Percentiles rank a stretch among this genome's conserved stretches.
These are phyloP conservation scores for Maudiozyma saulgeensis DNA, from an alignment of 805 yeast species.

Conservation along the genomic window DNA sequence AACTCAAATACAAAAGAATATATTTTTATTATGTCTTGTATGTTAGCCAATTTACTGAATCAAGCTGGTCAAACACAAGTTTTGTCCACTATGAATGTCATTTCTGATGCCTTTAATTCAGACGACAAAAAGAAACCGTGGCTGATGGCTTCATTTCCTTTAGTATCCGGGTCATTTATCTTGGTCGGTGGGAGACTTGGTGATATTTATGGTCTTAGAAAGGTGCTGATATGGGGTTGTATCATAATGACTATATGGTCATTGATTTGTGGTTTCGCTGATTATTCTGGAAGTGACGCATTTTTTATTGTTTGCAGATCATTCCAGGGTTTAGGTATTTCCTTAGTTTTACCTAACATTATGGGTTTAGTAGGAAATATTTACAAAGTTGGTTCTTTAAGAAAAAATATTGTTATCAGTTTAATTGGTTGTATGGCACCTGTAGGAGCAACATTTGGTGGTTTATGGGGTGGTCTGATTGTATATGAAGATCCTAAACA, in stretches of 20 bases:
- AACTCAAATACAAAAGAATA: slow-evolving; percentile 15
- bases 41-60: slow-evolving; percentile 32
- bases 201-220: slow-evolving; percentile 57
- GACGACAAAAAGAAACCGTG: slow-evolving; percentile 37
- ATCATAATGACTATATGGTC: slow-evolving; percentile 48
- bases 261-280: slow-evolving; percentile 48
- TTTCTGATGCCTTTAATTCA: slow-evolving; percentile 29
- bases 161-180: slow-evolving; percentile 66
- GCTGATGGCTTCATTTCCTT: slow-evolving; percentile 63
- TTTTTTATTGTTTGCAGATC: slow-evolving; percentile 48
- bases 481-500: slow-evolving; percentile 11
- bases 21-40: slow-evolving; percentile 22
- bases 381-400: slow-evolving; percentile 34
- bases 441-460: slow-evolving; percentile 47
- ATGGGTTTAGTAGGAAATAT: slow-evolving; percentile 46
- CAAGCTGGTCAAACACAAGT: slow-evolving; percentile 35
- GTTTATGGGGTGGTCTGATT: slow-evolving; percentile 41
- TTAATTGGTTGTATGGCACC: slow-evolving; percentile 50
- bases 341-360: slow-evolving; percentile 49
- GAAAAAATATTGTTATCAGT: slow-evolving; percentile 45
- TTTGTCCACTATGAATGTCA: slow-evolving; percentile 29
- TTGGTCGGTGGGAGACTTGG: slow-evolving; percentile 61
- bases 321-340: slow-evolving; percentile 54
- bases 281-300: slow-evolving; percentile 39
- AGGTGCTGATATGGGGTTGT: slow-evolving; percentile 46